Evolutionary conservation across 163 green algal genomes (phyloP), one percentile per base, ranked within the genome.

Genomic region (Chlamydomonas reinhardtii): DNA sequence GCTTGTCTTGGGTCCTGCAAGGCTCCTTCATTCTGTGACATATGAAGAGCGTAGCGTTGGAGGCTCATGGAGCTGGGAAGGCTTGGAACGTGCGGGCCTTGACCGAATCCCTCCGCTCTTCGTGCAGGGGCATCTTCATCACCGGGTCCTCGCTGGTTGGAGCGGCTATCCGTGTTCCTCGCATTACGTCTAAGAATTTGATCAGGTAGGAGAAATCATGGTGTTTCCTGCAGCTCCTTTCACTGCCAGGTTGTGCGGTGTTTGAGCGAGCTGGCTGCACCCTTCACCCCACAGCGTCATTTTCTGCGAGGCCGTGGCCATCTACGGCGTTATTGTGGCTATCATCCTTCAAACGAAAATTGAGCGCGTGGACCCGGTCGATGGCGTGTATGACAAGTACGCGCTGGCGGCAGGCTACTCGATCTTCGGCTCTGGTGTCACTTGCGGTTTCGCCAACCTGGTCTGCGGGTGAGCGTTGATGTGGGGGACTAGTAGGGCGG

Each of bases 101-200:
- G 48, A 56, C 48, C 48, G 9, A 56, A 19, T 17, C 48, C 48
- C 9, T 56, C 6, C 19, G 14, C 14, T 19, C 48, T 56, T 2
- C 14, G 19, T 17, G 85, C 93, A 99, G 97, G 97, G 98, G 98
- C 48, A 99, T 99, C 66, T 99, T 99, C 91, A 97, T 99, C 74
- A 99, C 98, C 8, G 98, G 98, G 25, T 97, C 94, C 82, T 98
- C 95, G 83, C 89, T 99, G 77, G 87, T 99, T 6, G 98, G 98
- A 69, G 98, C 95, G 48, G 98, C 97, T 19, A 96, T 99, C 17
- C 90, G 97, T 8, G 96, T 96, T 82, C 98, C 98, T 4, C 90
- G 98, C 35, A 99, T 99, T 89, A 99, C 98, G 3, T 98, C 94
- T 70, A 99, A 99, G 89, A 99, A 99, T 84, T 91, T 99, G 29